These are phyloP conservation scores for Fusarium protoensiforme DNA, from an alignment of 2,329 filamentous ascomycete species.

Conservation along the genomic window DNA sequence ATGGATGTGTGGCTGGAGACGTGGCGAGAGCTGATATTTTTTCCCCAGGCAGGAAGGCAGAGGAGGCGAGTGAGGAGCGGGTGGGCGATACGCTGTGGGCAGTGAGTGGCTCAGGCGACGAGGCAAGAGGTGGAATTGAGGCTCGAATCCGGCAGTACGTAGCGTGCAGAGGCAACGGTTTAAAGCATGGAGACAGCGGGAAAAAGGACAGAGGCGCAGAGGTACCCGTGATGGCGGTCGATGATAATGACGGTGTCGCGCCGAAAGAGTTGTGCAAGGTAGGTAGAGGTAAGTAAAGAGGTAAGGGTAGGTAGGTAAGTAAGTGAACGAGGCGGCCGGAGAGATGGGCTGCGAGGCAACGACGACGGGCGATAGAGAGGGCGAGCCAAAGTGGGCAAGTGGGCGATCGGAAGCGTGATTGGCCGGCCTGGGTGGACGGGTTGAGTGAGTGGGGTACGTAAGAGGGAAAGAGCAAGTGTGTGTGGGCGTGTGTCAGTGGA, in stretches of 20 bases:
- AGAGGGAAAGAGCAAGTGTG: slow-evolving; percentile 37
- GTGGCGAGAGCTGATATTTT: slow-evolving; percentile 56
- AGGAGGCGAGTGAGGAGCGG: slow-evolving; percentile 35
- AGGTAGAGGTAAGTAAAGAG: slow-evolving; percentile 7
- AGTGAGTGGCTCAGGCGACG: slow-evolving; percentile 37
- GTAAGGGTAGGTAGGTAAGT: slow-evolving; percentile 3
- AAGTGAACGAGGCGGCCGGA: slow-evolving; percentile 38
- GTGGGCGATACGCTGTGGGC: slow-evolving; percentile 37
- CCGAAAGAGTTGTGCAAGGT: slow-evolving; percentile 34
- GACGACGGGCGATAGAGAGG: slow-evolving; percentile 39
- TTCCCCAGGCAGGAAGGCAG: slow-evolving; percentile 36
- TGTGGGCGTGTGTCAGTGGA: slow-evolving; percentile 38
- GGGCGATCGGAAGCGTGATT: slow-evolving; percentile 1
- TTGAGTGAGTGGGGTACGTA: slow-evolving; percentile 33
- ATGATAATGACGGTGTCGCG: slow-evolving; percentile 34
- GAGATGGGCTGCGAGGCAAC: slow-evolving; percentile 38
- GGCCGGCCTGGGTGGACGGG: not conserved
- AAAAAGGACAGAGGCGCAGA: slow-evolving; percentile 13
- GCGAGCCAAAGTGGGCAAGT: slow-evolving; percentile 37
- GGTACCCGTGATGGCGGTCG: slow-evolving; percentile 24
- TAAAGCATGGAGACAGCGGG: slow-evolving; percentile 15
- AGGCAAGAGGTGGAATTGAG: slow-evolving; percentile 36
- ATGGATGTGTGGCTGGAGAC: slow-evolving; percentile 56
- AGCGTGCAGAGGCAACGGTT: slow-evolving; percentile 22
- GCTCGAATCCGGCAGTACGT: slow-evolving; percentile 26